Percentiles rank a stretch among this genome's conserved stretches.
Conservation (phyloP, 2,329 filamentous ascomycete species). For the Penicillium sp. region DNA sequence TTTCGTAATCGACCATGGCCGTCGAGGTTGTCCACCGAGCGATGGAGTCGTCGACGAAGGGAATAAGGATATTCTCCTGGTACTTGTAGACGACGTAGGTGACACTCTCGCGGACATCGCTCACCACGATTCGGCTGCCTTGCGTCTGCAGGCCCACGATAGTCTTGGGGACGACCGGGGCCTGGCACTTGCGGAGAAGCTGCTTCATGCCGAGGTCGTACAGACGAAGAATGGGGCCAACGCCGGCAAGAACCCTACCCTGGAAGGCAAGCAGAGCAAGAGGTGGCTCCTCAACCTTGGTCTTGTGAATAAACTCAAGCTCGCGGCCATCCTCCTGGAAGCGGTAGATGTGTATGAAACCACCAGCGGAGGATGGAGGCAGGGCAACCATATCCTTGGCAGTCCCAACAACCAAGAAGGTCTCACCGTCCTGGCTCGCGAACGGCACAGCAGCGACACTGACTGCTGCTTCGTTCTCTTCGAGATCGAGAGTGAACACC, state of each 20-base stretch:
- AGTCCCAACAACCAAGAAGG: slow-evolving; percentile 90
- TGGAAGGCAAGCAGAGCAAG: slow-evolving; percentile 91
- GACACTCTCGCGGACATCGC: slow-evolving; percentile 88
- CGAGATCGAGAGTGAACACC: slow-evolving; percentile 74
- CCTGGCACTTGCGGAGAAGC: slow-evolving; percentile 86
- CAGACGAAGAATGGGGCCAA: slow-evolving; percentile 77
- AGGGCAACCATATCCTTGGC: slow-evolving; percentile 83
- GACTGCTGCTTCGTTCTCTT: slow-evolving; percentile 87
- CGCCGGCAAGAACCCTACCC: slow-evolving; percentile 79
- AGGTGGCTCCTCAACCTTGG: slow-evolving; percentile 83
- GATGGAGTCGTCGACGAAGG: slow-evolving; percentile 87
- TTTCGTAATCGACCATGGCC: slow-evolving; percentile 97
- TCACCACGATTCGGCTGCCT: slow-evolving; percentile 85
- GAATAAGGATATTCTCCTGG: slow-evolving; percentile 84
- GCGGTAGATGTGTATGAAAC: slow-evolving; percentile 89
- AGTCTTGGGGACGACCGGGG: slow-evolving; percentile 73
- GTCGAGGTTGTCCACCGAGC: slow-evolving; percentile 87
- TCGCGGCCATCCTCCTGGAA: slow-evolving; percentile 83
- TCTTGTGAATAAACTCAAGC: slow-evolving; percentile 95
- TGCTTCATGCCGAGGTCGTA: slow-evolving; percentile 94
- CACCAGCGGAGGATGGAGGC: slow-evolving; percentile 71
- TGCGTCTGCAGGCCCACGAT: slow-evolving; percentile 88
- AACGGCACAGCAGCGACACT: slow-evolving; percentile 84
- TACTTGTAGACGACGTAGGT: slow-evolving; percentile 93
- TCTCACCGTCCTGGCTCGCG: slow-evolving; percentile 81